phyloP scores from a whole-genome alignment of 2,329 filamentous ascomycete species.

The Didymella pinodella region DNA sequence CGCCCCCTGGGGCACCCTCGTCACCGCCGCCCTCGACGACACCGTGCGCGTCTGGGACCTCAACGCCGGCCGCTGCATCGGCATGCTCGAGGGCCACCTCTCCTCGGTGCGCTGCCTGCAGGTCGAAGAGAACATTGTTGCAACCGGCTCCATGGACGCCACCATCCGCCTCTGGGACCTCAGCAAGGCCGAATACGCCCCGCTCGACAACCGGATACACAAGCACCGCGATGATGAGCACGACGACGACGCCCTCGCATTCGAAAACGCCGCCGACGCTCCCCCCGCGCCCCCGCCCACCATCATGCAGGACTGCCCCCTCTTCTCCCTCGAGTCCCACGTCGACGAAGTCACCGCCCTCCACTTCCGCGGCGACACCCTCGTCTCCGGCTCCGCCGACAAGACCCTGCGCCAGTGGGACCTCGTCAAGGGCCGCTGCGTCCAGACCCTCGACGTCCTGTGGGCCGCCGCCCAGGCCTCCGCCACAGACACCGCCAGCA shows the following conservation, averaged over 20 bases:
- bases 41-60: conserved; percentile 96
- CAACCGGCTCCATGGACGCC: conserved; percentile 93
- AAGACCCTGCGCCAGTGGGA: conserved; percentile 99
- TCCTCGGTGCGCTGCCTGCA: conserved; percentile 92
- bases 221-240: conserved; percentile 53
- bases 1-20: conserved; percentile 94
- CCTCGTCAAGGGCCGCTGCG: conserved; percentile 93
- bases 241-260: conserved; percentile 68
- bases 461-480: conserved; percentile 95
- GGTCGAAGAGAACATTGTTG: conserved; percentile 93
- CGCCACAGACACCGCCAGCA: conserved; percentile 66
- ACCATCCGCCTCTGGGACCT: conserved; percentile 96
- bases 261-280: conserved; percentile 75
- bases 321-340: conserved; percentile 90
- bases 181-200: conserved; percentile 84
- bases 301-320: conserved; percentile 85
- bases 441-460: conserved; percentile 96
- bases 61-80: conserved; percentile 90
- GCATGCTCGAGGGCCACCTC: conserved; percentile 89
- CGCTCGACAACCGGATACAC: conserved; percentile 64
- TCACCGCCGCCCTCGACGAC: conserved; percentile 90
- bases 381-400: conserved; percentile 95
- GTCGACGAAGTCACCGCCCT: conserved; percentile 94
- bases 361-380: conserved; percentile 85
- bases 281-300: conserved; percentile 72